Percentiles rank a stretch among this genome's conserved stretches.
These are phyloP conservation scores for Rostrohypoxylon terebratum DNA, from an alignment of 495 filamentous ascomycete genomes.

Conservation along the genomic window DNA sequence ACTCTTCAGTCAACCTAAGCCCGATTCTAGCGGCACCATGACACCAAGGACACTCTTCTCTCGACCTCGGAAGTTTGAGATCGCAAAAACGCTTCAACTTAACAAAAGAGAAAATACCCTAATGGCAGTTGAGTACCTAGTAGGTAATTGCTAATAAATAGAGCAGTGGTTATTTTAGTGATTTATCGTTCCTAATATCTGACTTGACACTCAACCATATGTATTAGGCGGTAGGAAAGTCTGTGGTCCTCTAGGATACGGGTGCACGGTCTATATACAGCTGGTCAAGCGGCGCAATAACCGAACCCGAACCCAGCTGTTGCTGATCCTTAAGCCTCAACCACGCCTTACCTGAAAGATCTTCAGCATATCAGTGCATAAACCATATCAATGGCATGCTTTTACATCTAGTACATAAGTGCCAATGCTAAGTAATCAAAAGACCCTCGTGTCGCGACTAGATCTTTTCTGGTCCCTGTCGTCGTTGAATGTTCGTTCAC, in stretches of 20 bases:
- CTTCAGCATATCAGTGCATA: conserved; percentile 15
- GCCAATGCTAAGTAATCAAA: conserved; percentile 2
- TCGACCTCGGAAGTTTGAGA: not conserved
- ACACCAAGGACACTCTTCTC: not conserved
- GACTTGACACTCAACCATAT: not conserved
- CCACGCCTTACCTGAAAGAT: conserved; percentile 34
- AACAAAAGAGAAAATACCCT: not conserved
- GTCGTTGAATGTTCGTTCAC: not conserved
- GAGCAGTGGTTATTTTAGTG: not conserved
- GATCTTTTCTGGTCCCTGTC: conserved; percentile 28
- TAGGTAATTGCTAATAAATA: not conserved
- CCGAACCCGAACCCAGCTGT: conserved; percentile 40
- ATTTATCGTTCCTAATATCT: not conserved
- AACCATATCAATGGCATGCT: not conserved
- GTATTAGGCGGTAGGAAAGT: too few species aligned
- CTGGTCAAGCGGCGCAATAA: not conserved
- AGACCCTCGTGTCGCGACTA: conserved; percentile 1
- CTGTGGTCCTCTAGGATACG: not conserved
- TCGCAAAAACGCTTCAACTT: not conserved
- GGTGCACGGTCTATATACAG: not conserved
- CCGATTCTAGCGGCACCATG: not conserved
- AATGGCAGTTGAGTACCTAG: not conserved
- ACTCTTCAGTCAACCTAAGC: conserved; percentile 8
- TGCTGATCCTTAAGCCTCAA: conserved; percentile 40
- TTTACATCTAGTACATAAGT: too few species aligned